These are phyloP conservation scores for Saccharomyces mikatae DNA, from an alignment of 805 yeast genomes.

Conservation along the genomic window DNA sequence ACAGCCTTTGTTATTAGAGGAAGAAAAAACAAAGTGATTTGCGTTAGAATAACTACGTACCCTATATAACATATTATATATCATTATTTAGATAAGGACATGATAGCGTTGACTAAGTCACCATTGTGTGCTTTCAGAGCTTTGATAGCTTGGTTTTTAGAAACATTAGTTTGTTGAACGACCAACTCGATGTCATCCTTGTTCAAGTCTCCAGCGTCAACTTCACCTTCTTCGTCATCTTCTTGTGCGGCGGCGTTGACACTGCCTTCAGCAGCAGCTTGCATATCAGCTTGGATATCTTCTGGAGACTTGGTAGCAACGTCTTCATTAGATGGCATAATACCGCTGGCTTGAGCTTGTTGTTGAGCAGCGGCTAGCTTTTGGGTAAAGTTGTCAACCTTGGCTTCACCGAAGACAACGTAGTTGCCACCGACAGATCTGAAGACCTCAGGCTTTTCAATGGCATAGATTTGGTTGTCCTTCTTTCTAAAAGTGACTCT, in stretches of 20 bases:
- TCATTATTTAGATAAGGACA: constrained; percentile 50
- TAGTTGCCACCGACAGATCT: constrained; percentile 87
- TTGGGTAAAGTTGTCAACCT: constrained; percentile 87
- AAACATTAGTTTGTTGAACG: constrained; percentile 82
- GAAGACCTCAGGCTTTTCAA: constrained; percentile 92
- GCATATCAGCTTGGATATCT: constrained; percentile 74
- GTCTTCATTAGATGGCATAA: constrained; percentile 37
- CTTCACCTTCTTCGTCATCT: constrained; percentile 61
- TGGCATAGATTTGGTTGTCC: constrained; percentile 84
- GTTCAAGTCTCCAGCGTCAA: constrained; percentile 79
- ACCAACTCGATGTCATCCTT: constrained; percentile 78
- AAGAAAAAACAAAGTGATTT: neutral
- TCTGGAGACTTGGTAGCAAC: constrained; percentile 59
- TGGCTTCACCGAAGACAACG: constrained; percentile 96
- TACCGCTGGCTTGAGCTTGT: constrained; percentile 43
- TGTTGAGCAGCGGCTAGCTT: constrained; percentile 78
- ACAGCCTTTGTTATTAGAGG: neutral
- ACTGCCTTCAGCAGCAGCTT: constrained; percentile 49
- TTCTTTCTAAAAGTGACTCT: constrained; percentile 94
- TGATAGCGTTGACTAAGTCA: constrained; percentile 93
- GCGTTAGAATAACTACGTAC: neutral
- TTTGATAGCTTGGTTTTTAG: constrained; percentile 84
- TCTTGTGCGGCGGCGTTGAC: constrained; percentile 34
- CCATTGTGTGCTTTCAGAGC: constrained; percentile 84
- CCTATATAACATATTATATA: constrained; percentile 1